Conservation (phyloP, 768 basidiomycete genomes). For the Nidularia sp. region DNA sequence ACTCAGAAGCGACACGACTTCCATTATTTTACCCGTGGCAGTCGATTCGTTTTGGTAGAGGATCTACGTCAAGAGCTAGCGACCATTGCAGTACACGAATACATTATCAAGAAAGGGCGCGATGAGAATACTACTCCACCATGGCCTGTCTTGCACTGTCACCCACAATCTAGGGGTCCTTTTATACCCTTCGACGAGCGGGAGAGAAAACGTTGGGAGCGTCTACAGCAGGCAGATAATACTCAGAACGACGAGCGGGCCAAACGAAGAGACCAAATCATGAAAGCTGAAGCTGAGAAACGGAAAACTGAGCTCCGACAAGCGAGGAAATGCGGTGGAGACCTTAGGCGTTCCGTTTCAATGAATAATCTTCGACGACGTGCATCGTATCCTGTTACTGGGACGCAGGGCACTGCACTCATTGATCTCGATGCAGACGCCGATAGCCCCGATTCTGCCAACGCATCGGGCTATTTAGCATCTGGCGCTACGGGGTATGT, state of each 20-base stretch:
- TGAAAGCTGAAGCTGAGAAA: slow-evolving; percentile 24
- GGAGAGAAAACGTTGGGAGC: slow-evolving; percentile 67
- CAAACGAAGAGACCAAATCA: slow-evolving; percentile 24
- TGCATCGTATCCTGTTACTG: slow-evolving; percentile 24
- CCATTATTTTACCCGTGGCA: slow-evolving; percentile 75
- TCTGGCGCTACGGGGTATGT: slow-evolving; percentile 58
- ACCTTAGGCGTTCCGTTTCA: slow-evolving; percentile 71
- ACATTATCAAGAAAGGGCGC: slow-evolving; percentile 49
- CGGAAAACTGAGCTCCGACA: slow-evolving; percentile 32
- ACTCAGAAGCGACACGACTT: slow-evolving; percentile 84
- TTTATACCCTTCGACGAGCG: slow-evolving; percentile 74
- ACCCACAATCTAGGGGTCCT: slow-evolving; percentile 68
- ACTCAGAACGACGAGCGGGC: slow-evolving; percentile 37
- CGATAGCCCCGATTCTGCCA: slow-evolving; percentile 47
- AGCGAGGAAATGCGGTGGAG: slow-evolving; percentile 30
- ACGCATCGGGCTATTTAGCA: slow-evolving; percentile 68
- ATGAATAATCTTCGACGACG: slow-evolving; percentile 72
- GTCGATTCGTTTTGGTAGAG: slow-evolving; percentile 86
- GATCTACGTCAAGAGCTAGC: slow-evolving; percentile 81
- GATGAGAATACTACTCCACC: slow-evolving; percentile 50
- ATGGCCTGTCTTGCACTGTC: slow-evolving; percentile 85
- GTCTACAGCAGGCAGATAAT: slow-evolving; percentile 41
- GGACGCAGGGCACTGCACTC: slow-evolving; percentile 14
- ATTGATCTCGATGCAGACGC: slow-evolving; percentile 41
- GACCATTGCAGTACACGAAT: slow-evolving; percentile 83